phyloP scores from a whole-genome alignment of 352 stramenopile species.

The Pythium volutum region DNA sequence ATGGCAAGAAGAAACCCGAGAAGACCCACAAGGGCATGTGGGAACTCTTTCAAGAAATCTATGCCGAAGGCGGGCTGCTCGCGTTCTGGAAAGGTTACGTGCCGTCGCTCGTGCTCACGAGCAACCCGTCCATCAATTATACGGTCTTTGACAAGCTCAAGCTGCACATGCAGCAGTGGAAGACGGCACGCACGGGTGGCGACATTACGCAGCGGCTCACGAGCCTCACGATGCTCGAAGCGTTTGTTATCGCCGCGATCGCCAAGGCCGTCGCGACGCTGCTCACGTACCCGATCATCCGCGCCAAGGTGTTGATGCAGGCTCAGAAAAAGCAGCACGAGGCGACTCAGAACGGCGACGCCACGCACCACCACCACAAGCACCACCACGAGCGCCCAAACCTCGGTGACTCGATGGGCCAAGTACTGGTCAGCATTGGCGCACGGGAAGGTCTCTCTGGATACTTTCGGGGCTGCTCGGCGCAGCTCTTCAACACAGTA shows the following conservation, averaged over 20 bases:
- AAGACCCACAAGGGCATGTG: constrained; percentile 38
- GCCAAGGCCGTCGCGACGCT: constrained; percentile 83
- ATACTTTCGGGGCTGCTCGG: constrained; percentile 78
- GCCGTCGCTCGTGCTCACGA: constrained; percentile 84
- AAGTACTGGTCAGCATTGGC: constrained; percentile 67
- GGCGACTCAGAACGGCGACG: not conserved
- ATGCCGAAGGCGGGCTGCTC: constrained; percentile 59
- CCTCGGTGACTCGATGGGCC: constrained; percentile 58
- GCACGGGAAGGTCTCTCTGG: constrained; percentile 50
- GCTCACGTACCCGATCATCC: constrained; percentile 88
- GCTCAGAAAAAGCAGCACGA: constrained; percentile 61
- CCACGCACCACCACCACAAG: constrained; percentile 18
- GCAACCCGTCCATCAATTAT: constrained; percentile 89
- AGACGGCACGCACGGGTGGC: constrained; percentile 34
- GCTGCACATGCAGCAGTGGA: constrained; percentile 50
- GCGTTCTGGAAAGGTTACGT: constrained; percentile 89
- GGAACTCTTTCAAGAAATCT: constrained; percentile 55
- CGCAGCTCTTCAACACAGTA: constrained; percentile 81
- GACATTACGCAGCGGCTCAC: constrained; percentile 33
- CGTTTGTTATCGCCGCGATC: constrained; percentile 79
- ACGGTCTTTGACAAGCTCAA: constrained; percentile 88
- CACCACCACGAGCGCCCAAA: constrained; percentile 42
- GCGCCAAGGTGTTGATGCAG: constrained; percentile 87
- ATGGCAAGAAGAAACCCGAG: constrained; percentile 29
- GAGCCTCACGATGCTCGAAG: constrained; percentile 61